These are phyloP conservation scores for Deuterostichococcus epilithicus DNA, from an alignment of 139 green algal genomes.

Conservation along the genomic window DNA sequence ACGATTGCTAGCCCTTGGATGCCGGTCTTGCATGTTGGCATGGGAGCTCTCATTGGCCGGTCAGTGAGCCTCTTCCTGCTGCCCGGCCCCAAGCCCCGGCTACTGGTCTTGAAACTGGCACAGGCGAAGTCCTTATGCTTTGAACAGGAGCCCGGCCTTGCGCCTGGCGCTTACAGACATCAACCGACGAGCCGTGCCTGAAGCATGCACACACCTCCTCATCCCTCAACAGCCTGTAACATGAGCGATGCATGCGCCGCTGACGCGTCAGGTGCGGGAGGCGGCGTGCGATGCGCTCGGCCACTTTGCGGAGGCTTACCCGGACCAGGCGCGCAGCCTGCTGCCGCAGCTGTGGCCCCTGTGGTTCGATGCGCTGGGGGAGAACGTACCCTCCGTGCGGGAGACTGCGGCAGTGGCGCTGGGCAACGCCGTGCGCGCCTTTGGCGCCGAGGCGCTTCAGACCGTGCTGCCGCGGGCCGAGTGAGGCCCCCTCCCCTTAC, in stretches of 20 bases:
- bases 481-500: background rate
- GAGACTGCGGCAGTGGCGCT: conserved; percentile 70
- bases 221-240: too few species aligned
- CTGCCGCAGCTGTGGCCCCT: conserved; percentile 62
- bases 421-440: conserved; percentile 42
- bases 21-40: too few species aligned
- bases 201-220: too few species aligned
- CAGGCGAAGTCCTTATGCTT: too few species aligned
- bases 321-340: conserved; percentile 38
- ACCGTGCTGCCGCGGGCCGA: conserved; percentile 37
- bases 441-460: conserved; percentile 38
- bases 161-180: too few species aligned
- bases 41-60: too few species aligned
- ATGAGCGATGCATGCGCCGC: background rate
- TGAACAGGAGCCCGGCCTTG: too few species aligned
- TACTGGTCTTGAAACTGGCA: too few species aligned
- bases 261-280: conserved; percentile 35
- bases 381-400: conserved; percentile 87
- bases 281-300: conserved; percentile 41
- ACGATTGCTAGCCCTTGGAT: too few species aligned
- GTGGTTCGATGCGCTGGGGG: conserved; percentile 81
- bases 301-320: conserved; percentile 58
- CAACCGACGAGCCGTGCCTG: too few species aligned
- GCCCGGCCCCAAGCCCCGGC: too few species aligned
- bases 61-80: background rate